These are phyloP conservation scores for Iris macrosiphon DNA, from an alignment of 106 monocot genomes.

Conservation along the genomic window DNA sequence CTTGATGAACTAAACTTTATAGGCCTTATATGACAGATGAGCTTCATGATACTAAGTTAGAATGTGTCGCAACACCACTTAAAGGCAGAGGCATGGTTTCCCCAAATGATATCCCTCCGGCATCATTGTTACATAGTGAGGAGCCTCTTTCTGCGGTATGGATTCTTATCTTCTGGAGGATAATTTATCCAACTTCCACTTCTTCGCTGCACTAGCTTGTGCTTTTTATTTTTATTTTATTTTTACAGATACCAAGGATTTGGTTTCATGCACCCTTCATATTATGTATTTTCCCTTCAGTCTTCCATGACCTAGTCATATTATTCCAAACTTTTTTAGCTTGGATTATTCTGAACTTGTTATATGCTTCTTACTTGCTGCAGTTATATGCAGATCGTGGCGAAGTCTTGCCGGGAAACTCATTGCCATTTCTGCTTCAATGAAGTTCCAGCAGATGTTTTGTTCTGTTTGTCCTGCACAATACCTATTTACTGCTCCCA, in stretches of 20 bases:
- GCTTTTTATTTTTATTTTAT: background rate
- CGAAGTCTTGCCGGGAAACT: slow-evolving; percentile 65
- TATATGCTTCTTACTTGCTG: slow-evolving; percentile 24
- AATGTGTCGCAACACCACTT: slow-evolving; percentile 45
- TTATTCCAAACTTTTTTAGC: background rate
- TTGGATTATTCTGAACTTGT: slow-evolving; percentile 7
- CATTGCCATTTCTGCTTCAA: slow-evolving; percentile 88
- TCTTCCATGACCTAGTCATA: background rate
- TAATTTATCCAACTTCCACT: background rate
- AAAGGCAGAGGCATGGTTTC: slow-evolving; percentile 83
- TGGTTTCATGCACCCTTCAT: background rate
- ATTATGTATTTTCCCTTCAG: no score
- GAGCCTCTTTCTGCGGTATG: slow-evolving; percentile 87
- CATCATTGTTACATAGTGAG: slow-evolving; percentile 69
- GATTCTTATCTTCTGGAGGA: slow-evolving; percentile 1
- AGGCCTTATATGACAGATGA: slow-evolving; percentile 27
- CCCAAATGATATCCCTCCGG: slow-evolving; percentile 41
- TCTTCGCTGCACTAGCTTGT: background rate
- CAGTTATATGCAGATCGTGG: slow-evolving; percentile 57
- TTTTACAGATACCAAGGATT: background rate
- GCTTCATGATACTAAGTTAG: slow-evolving; percentile 20
- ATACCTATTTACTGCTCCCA: slow-evolving; percentile 86
- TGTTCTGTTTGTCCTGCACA: slow-evolving; percentile 78
- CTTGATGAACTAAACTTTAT: background rate
- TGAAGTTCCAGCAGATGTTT: slow-evolving; percentile 55